phyloP scores from a whole-genome alignment of 805 yeast genomes.

The Schwanniomyces vanrijiae region DNA sequence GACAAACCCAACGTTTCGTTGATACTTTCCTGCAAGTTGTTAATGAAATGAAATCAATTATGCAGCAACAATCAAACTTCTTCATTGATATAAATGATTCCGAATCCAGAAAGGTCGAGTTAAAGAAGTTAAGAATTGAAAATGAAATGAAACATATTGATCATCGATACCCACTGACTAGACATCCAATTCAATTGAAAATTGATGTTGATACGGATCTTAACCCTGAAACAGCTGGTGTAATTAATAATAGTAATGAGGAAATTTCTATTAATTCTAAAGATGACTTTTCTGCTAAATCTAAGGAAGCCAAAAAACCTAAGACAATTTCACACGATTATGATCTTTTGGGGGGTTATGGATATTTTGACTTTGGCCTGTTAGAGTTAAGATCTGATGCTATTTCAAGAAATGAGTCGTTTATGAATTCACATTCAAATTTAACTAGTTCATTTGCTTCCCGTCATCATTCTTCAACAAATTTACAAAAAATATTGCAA shows the following conservation, averaged over 20 bases:
- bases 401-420: conserved; percentile 30
- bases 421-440: conserved; percentile 23
- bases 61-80: conserved; percentile 36
- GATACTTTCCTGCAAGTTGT: conserved; percentile 66
- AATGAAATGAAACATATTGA: conserved; percentile 32
- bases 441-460: conserved; percentile 24
- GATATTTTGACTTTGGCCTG: conserved; percentile 74
- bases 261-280: conserved; percentile 25
- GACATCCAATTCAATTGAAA: conserved; percentile 24
- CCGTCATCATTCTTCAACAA: conserved; percentile 29
- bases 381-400: conserved; percentile 55
- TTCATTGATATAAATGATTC: conserved; percentile 31
- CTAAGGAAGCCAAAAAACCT: not conserved
- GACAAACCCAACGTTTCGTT: conserved; percentile 79
- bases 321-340: conserved; percentile 19
- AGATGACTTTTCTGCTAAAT: not conserved
- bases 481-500: conserved; percentile 14
- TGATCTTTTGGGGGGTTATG: conserved; percentile 75
- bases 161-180: conserved; percentile 18
- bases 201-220: conserved; percentile 9
- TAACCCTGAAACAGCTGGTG: not conserved
- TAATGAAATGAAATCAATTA: conserved; percentile 55
- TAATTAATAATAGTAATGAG: conserved; percentile 3
- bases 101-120: conserved; percentile 29
- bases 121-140: conserved; percentile 34